Percentiles rank a stretch among this genome's conserved stretches.
phyloP scores from a whole-genome alignment of 495 filamentous ascomycete genomes.

The Saxophila tyrrhenica region DNA sequence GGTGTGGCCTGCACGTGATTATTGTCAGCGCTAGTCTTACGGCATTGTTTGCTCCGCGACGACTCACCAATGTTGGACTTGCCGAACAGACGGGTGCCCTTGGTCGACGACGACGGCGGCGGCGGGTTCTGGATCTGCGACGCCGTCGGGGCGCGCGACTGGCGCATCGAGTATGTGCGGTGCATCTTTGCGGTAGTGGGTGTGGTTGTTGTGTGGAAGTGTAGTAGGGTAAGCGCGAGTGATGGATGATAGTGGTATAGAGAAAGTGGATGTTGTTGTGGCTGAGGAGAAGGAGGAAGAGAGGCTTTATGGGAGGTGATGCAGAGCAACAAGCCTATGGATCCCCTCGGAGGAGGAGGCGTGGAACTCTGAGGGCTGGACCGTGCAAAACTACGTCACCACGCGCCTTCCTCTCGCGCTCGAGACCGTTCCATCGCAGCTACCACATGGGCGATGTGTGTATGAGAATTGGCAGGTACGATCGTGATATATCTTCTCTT shows the following conservation, averaged over 20 bases:
- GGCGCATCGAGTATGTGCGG: constrained; percentile 97
- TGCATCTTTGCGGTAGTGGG: constrained; percentile 52
- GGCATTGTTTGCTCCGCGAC: background rate
- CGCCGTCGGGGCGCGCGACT: constrained; percentile 83
- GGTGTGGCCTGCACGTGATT: constrained; percentile 62
- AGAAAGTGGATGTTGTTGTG: background rate
- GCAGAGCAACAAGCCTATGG: too few species aligned
- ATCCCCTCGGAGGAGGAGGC: too few species aligned
- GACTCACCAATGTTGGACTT: constrained; percentile 69
- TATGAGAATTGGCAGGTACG: too few species aligned
- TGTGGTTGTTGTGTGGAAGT: background rate
- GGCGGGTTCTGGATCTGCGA: constrained; percentile 86
- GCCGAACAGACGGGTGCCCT: constrained; percentile 79
- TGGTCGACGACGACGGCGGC: constrained; percentile 81
- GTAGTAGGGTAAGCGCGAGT: background rate
- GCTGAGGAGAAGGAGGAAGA: background rate
- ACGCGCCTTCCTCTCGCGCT: too few species aligned
- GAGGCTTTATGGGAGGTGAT: background rate
- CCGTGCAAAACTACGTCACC: too few species aligned
- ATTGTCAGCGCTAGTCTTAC: background rate
- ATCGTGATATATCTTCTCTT: too few species aligned
- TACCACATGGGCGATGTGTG: too few species aligned
- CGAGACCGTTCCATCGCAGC: too few species aligned
- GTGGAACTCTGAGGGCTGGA: too few species aligned
- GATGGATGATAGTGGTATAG: background rate